Conservation (phyloP, 2,329 filamentous ascomycete species). For the Pleoardoris graminearum region DNA sequence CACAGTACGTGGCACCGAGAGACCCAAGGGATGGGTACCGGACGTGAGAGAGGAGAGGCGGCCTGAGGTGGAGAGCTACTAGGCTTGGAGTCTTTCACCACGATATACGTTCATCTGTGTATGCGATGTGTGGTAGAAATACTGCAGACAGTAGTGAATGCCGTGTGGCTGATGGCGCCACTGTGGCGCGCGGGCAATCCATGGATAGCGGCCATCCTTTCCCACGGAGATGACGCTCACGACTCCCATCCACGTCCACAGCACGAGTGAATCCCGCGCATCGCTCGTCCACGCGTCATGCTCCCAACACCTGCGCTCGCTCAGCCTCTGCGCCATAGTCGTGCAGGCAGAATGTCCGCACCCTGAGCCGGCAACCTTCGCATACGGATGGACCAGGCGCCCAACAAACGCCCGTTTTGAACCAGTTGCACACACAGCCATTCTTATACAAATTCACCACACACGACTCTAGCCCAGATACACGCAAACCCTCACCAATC, state of each 20-base stretch:
- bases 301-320: constrained; percentile 22
- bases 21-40: constrained; percentile 89
- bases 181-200: too few species aligned
- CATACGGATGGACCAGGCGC: constrained; percentile 28
- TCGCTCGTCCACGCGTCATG: constrained; percentile 27
- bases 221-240: constrained; percentile 1
- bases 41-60: constrained; percentile 61
- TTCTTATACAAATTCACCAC: constrained; percentile 8
- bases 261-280: constrained; percentile 13
- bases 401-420: constrained; percentile 25
- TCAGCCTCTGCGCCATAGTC: constrained; percentile 26
- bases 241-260: constrained; percentile 6
- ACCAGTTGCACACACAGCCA: constrained; percentile 6
- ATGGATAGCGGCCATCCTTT: neutral
- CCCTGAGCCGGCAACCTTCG: constrained; percentile 29
- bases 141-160: neutral
- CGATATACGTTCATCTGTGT: neutral
- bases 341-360: constrained; percentile 27
- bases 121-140: neutral
- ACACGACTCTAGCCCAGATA: neutral
- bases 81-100: constrained; percentile 1
- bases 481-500: constrained; percentile 12
- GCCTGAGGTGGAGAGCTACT: constrained; percentile 49
- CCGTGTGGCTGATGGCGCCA: neutral
- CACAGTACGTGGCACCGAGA: constrained; percentile 81